Evolutionary conservation across 208 protist genomes (phyloP), one percentile per base, ranked within the genome.

Genomic region (Vickermania spadyakhi): DNA sequence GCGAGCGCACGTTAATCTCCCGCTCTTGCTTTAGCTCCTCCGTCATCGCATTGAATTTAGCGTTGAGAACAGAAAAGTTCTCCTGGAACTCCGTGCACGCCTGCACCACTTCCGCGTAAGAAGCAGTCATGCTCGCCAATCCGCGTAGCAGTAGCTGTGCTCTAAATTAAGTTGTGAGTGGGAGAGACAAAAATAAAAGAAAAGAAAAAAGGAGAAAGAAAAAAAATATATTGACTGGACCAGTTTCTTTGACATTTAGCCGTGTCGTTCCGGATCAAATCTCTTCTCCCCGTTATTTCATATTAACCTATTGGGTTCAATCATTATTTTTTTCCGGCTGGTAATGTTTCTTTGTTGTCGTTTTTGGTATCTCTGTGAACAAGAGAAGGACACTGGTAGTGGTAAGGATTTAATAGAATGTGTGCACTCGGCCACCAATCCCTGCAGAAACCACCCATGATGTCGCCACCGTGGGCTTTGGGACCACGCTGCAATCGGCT

Each of bases 11-110:
- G 51, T 50, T 68, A 58, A 31, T n/a, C 36, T 69, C 75, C 56
- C 54, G 56, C 60, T 67, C 68, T 27, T 59, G 66, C 28, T 72
- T 53, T 42, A 84, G 56, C 56, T 86, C 71, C 26, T 86, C 72
- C 22, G 55, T 30, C 13, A 79, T 41, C 13, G 65, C 70, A 57
- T 77, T 84, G 74, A 81, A 86, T 58, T 88, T 89, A 26, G 66
- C 79, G 45, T 70, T 87, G 21, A 93, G 70, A 5, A 64, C 68
- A 31, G 83, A 68, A 52, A 93, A 93, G 68, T 93, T 93, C 31
- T 81, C 73, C 56, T 88, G 80, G 59, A 87, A 93, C 72, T 90
- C 83, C 7, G 79, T 66, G 62, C 86, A 91, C 27, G 68, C 77
- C 52, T 86, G 70, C 61, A 89, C 69, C 25, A 93, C 70, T 58